Evolutionary conservation across 176 grass and related monocot genomes (phyloP), one percentile per base, ranked within the genome.

Genomic region (Avena sativa): DNA sequence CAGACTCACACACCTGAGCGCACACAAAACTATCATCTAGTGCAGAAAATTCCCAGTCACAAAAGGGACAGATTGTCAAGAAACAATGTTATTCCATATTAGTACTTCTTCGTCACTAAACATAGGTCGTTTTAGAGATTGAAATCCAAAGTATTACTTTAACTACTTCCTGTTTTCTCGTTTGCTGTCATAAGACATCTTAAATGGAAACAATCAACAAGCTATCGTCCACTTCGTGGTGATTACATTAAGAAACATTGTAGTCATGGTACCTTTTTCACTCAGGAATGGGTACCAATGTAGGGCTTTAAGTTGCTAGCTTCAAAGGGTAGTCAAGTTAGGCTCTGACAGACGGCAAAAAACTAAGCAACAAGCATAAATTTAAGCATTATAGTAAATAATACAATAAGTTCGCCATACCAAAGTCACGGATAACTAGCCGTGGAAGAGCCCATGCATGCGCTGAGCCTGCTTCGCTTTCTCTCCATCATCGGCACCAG

Each of bases 371-470:
- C 12, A 49, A 12, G 12, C 25, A 5, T 23, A 50, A 48, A 26
- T 6, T 47, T 46, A 72, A 47, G 40, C 38, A 21, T 46, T 21
- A 5, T 21, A 5, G 30, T 4, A 47, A 40, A 47, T 46, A 72
- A 72, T 46, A 72, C 61, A 85, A 1, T 44, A 55, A 10, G 4
- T 60, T 83, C 10, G 32, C 16, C 78, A 11, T 93, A 98, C 93
- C 96, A 91, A 63, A 43, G 40, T 91, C 80, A 98, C 73, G 36
- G 93, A 91, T 87, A 98, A 87, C 50, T 98, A 89, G 26, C 91
- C 89, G 65, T 95, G 95, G 71, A 92, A 98, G 59, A 95, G 75
- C 5, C 12, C 74, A n/a, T 91, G 93, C 83, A 98, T 79, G 20
- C 59, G 76, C 21, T 97, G 92, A 86, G 69, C 85, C 60, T 98